These are phyloP conservation scores for Colletotrichum somersetense DNA, from an alignment of 2,329 filamentous ascomycete species.

Conservation along the genomic window DNA sequence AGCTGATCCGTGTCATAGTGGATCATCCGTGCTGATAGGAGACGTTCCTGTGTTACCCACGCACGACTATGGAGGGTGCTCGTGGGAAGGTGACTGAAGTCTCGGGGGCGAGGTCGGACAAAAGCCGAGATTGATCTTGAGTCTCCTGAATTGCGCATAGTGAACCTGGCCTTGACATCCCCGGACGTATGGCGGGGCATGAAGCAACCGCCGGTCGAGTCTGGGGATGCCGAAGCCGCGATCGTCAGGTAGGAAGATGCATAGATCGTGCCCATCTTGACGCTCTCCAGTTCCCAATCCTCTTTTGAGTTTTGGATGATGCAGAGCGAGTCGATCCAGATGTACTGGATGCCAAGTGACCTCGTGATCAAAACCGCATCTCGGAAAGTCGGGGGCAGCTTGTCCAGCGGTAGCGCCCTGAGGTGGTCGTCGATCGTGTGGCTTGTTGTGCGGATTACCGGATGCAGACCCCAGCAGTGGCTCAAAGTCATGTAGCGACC, in stretches of 20 bases:
- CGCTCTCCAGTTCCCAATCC: constrained; percentile 8
- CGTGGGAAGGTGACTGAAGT: neutral
- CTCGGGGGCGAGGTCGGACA: neutral
- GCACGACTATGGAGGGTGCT: constrained; percentile 38
- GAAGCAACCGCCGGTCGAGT: constrained; percentile 11
- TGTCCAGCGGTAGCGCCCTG: neutral
- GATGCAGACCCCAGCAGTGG: constrained; percentile 16
- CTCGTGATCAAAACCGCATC: constrained; percentile 27
- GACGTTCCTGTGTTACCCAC: constrained; percentile 45
- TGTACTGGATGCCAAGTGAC: constrained; percentile 6
- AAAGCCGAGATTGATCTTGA: neutral
- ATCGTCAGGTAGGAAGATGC: neutral
- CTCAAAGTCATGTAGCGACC: constrained; percentile 17
- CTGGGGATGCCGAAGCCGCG: neutral
- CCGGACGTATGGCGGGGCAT: neutral
- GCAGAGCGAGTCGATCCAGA: constrained; percentile 35
- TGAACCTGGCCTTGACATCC: neutral
- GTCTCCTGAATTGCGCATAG: neutral
- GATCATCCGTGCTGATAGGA: constrained; percentile 43
- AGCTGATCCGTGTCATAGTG: constrained; percentile 43
- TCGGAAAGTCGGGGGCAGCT: neutral
- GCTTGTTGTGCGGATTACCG: neutral
- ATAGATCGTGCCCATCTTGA: constrained; percentile 1
- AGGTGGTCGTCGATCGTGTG: neutral
- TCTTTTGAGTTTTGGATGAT: constrained; percentile 25